These are phyloP conservation scores for Nidularia pulvinata DNA, from an alignment of 768 basidiomycete genomes.

Conservation along the genomic window DNA sequence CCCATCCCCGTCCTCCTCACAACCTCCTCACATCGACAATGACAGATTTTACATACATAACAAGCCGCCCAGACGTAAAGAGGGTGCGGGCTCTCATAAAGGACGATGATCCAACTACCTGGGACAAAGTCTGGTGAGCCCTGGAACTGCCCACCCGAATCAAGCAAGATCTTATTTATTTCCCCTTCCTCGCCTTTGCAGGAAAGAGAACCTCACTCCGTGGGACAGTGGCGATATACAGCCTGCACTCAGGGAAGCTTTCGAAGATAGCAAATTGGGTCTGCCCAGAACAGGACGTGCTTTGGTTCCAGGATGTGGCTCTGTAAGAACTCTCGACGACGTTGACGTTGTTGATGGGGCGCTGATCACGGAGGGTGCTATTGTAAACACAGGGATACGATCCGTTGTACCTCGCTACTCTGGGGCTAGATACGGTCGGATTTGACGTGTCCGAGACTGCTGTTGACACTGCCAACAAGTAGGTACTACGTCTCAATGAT, in stretches of 20 bases:
- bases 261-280: slow-evolving; percentile 41
- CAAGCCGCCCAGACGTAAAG: neutral
- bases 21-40: too few species aligned
- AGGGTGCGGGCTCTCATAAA: slow-evolving; percentile 1
- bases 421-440: slow-evolving; percentile 48
- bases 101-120: slow-evolving; percentile 5
- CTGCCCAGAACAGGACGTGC: slow-evolving; percentile 33
- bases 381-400: slow-evolving; percentile 57
- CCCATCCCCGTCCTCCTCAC: too few species aligned
- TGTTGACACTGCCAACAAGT: slow-evolving; percentile 43
- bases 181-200: slow-evolving; percentile 8
- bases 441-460: slow-evolving; percentile 61
- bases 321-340: slow-evolving; percentile 16
- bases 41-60: too few species aligned
- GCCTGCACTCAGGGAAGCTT: slow-evolving; percentile 51
- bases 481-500: slow-evolving; percentile 5
- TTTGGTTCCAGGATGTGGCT: slow-evolving; percentile 48
- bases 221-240: slow-evolving; percentile 63
- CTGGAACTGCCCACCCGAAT: neutral
- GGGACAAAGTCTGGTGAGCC: slow-evolving; percentile 8
- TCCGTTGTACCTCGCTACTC: slow-evolving; percentile 48
- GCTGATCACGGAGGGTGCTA: neutral
- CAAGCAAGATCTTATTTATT: neutral
- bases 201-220: slow-evolving; percentile 53
- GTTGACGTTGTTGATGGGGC: too few species aligned